A percentile compares a stretch with the other conserved stretches of the same genome.
phyloP scores from a whole-genome alignment of 176 grass and related monocot genomes.

The Oryza rufipogon region DNA sequence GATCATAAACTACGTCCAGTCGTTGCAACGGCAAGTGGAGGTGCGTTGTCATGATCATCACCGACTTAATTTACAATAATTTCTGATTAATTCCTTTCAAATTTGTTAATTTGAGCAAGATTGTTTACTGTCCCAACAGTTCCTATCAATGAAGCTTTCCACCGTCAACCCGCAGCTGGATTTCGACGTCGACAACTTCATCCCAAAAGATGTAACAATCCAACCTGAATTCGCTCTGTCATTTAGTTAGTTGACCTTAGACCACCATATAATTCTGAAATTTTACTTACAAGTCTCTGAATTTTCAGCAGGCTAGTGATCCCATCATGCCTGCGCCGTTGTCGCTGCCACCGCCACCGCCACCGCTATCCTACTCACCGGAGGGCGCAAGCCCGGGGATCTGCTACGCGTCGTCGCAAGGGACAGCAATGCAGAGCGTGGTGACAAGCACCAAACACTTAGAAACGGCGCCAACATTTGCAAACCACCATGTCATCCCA shows the following conservation, averaged over 20 bases:
- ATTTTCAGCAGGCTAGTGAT: constrained; percentile 36
- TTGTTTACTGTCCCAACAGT: constrained; percentile 40
- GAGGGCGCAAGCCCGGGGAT: constrained; percentile 32
- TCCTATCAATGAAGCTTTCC: constrained; percentile 77
- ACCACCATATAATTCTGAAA: not conserved
- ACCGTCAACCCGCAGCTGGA: constrained; percentile 54
- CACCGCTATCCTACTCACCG: constrained; percentile 34
- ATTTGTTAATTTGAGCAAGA: not conserved
- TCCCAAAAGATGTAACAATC: constrained; percentile 49
- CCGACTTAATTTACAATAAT: too few relatives aligned
- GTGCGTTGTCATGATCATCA: not conserved
- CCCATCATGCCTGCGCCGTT: not conserved
- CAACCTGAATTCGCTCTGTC: not conserved
- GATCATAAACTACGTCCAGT: constrained; percentile 86
- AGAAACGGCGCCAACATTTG: not conserved
- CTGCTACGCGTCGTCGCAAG: constrained; percentile 41
- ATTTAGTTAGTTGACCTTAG: not conserved
- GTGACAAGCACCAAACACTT: constrained; percentile 22
- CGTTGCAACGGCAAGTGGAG: constrained; percentile 75
- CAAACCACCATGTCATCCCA: constrained; percentile 30
- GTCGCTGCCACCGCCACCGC: not conserved
- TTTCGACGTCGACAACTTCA: constrained; percentile 43
- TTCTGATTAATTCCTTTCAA: not conserved
- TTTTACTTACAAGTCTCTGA: not conserved
- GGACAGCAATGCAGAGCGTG: not conserved